These are phyloP conservation scores for Verruconis gallopava DNA, from an alignment of 2,329 filamentous ascomycete genomes.

Conservation along the genomic window DNA sequence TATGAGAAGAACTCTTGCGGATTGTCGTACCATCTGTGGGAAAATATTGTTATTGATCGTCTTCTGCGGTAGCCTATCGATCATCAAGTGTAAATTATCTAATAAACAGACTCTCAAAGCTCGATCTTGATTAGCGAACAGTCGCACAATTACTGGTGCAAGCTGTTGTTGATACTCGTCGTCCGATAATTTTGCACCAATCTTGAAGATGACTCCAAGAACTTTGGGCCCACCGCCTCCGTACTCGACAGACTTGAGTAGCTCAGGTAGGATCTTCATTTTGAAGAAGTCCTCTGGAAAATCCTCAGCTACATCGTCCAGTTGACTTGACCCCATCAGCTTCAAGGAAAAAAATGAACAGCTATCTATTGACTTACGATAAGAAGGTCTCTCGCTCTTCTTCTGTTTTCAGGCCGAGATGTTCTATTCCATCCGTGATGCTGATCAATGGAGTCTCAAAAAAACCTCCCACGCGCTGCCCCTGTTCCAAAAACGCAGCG, in stretches of 20 bases:
- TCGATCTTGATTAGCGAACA: conserved; percentile 85
- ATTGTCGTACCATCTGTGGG: conserved; percentile 62
- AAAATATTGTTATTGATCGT: conserved; percentile 95
- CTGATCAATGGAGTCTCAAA: conserved; percentile 90
- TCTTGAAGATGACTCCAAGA: conserved; percentile 78
- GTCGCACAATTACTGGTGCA: conserved; percentile 70
- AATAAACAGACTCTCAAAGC: conserved; percentile 83
- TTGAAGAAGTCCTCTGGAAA: conserved; percentile 98
- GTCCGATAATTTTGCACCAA: conserved; percentile 69
- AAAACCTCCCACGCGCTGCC: conserved; percentile 67
- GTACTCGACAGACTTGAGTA: conserved; percentile 98
- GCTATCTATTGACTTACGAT: conserved; percentile 34
- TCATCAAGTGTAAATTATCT: conserved; percentile 81
- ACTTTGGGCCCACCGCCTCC: conserved; percentile 90
- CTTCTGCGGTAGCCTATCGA: conserved; percentile 77
- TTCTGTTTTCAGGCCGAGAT: conserved; percentile 74
- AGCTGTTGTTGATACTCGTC: conserved; percentile 83
- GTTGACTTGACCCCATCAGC: conserved; percentile 38
- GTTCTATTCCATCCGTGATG: conserved; percentile 85
- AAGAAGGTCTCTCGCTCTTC: conserved; percentile 76
- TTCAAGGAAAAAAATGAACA: neutral
- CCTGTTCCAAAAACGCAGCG: conserved; percentile 79
- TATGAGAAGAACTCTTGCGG: neutral
- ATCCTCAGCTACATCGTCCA: conserved; percentile 79
- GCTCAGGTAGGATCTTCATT: conserved; percentile 85